phyloP scores from a whole-genome alignment of 2,329 filamentous ascomycete species.

The Thelonectria discophora region DNA sequence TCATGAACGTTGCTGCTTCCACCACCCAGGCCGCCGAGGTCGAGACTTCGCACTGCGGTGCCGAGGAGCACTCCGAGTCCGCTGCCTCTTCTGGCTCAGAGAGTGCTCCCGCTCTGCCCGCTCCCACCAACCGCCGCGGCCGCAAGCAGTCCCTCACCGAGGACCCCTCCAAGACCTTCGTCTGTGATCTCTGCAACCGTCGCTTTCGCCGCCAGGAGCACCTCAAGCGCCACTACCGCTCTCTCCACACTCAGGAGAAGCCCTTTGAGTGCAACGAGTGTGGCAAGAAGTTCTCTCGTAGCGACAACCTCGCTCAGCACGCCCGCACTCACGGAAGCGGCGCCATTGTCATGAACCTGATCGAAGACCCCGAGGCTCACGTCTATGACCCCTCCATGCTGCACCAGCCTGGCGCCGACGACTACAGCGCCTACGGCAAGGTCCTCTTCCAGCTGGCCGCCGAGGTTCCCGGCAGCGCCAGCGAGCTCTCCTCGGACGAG shows the following conservation, averaged over 20 bases:
- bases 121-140: constrained; percentile 85
- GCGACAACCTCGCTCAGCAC: constrained; percentile 96
- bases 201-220: constrained; percentile 98
- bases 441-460: constrained; percentile 84
- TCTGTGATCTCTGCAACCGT: constrained; percentile 94
- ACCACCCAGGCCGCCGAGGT: constrained; percentile 47
- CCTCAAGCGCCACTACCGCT: constrained; percentile 97
- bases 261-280: constrained; percentile 98
- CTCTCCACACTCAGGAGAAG: constrained; percentile 98
- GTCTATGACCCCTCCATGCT: constrained; percentile 55
- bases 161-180: constrained; percentile 97
- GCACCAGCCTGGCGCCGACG: constrained; percentile 60
- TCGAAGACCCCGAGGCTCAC: constrained; percentile 72
- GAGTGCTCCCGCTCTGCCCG: constrained; percentile 54
- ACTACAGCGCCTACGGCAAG: constrained; percentile 74
- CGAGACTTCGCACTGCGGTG: constrained; percentile 47
- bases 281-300: constrained; percentile 98
- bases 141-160: constrained; percentile 99
- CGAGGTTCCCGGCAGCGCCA: constrained; percentile 73
- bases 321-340: constrained; percentile 91
- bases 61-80: constrained; percentile 51
- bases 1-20: constrained; percentile 53
- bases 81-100: constrained; percentile 55
- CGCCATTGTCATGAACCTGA: constrained; percentile 88
- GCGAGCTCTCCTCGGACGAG: constrained; percentile 65